Conservation (phyloP, 2,329 filamentous ascomycete species). For the Trichoderma pleuroti region DNA sequence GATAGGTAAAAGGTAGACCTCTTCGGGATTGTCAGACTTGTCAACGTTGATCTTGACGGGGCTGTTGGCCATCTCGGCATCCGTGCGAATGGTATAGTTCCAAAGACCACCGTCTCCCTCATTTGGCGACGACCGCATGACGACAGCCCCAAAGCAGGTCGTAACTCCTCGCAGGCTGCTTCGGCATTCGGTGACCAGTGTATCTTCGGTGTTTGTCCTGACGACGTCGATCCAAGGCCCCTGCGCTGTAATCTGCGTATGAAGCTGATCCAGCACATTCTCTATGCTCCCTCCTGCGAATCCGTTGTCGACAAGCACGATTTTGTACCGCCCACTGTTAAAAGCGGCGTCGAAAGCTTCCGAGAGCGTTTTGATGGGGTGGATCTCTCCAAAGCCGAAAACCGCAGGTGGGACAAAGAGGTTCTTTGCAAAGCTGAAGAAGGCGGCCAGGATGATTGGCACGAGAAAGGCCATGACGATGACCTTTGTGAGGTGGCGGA, state of each 20-base stretch:
- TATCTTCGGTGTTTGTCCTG: constrained; percentile 51
- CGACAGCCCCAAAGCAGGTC: constrained; percentile 67
- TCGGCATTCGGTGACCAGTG: constrained; percentile 60
- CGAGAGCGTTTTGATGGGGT: constrained; percentile 59
- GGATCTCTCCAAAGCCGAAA: constrained; percentile 66
- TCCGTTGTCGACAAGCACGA: constrained; percentile 78
- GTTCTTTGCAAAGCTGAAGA: constrained; percentile 71
- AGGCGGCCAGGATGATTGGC: constrained; percentile 55
- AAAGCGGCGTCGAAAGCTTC: constrained; percentile 58
- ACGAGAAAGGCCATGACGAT: constrained; percentile 56
- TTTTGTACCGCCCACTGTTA: constrained; percentile 57
- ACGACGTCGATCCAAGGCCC: constrained; percentile 53
- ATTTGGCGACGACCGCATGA: constrained; percentile 70
- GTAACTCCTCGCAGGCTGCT: constrained; percentile 65
- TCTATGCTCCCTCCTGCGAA: constrained; percentile 67
- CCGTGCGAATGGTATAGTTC: constrained; percentile 83
- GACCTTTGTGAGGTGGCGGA: constrained; percentile 52
- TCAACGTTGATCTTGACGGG: constrained; percentile 61
- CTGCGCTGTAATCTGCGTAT: constrained; percentile 52
- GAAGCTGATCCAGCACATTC: constrained; percentile 62
- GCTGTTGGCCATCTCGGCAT: constrained; percentile 60
- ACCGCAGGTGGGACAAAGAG: constrained; percentile 74
- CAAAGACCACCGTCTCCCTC: constrained; percentile 66
- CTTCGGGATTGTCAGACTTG: constrained; percentile 64
- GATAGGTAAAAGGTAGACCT: constrained; percentile 75